These are phyloP conservation scores for Nicotiana noctiflora DNA, from an alignment of 257 asterid genomes.

Conservation along the genomic window DNA sequence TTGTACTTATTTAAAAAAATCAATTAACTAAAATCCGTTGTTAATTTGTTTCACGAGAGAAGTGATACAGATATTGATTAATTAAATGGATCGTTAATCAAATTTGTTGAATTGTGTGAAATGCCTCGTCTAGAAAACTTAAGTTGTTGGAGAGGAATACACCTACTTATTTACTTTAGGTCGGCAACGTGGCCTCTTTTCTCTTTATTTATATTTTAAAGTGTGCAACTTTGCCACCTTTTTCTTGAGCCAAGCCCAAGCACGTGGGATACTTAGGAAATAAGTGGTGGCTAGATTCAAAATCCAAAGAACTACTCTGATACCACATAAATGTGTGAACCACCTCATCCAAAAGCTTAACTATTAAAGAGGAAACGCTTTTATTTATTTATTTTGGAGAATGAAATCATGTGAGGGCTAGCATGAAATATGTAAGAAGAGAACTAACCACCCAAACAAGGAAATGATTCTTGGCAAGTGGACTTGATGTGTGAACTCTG, in stretches of 20 bases:
- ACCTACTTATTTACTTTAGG: background rate
- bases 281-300: background rate
- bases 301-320: background rate
- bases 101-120: too few species aligned
- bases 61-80: too few species aligned
- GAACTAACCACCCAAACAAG: slow-evolving; percentile 81
- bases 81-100: too few species aligned
- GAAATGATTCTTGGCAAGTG: slow-evolving; percentile 51
- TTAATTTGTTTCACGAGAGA: too few species aligned
- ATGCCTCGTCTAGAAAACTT: too few species aligned
- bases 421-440: background rate
- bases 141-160: background rate
- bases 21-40: too few species aligned
- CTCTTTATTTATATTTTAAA: background rate
- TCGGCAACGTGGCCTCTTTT: background rate
- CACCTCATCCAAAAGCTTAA: background rate
- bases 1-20: too few species aligned
- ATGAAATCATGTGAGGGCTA: background rate
- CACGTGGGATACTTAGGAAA: background rate
- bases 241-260: background rate
- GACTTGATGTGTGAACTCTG: slow-evolving; percentile 73
- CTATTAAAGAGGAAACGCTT: background rate
- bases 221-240: background rate
- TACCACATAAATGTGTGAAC: background rate
- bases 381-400: background rate